A percentile compares a stretch with the other conserved stretches of the same genome.
These are phyloP conservation scores for Wickerhamomyces sp. DNA, from an alignment of 1,139 yeast genomes.

Conservation along the genomic window DNA sequence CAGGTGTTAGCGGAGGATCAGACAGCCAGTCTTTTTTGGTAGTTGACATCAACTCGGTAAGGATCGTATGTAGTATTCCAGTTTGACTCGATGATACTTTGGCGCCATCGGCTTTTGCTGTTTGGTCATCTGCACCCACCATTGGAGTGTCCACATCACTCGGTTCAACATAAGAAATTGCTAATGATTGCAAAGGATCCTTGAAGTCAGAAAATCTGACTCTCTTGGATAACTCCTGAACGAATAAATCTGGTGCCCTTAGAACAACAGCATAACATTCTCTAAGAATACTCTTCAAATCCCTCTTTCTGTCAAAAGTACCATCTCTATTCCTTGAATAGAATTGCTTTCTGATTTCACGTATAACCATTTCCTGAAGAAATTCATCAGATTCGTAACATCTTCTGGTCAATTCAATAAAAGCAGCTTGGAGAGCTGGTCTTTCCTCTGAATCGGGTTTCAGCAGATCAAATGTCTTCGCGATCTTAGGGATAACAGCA, in stretches of 20 bases:
- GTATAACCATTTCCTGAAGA: slow-evolving; percentile 43
- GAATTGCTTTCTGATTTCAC: slow-evolving; percentile 41
- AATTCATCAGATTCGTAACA: slow-evolving; percentile 61
- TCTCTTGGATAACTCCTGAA: slow-evolving; percentile 46
- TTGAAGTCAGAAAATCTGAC: slow-evolving; percentile 46
- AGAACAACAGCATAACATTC: slow-evolving; percentile 53
- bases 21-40: slow-evolving; percentile 48
- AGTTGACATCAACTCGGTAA: slow-evolving; percentile 60
- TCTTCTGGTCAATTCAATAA: slow-evolving; percentile 53
- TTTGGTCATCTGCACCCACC: slow-evolving; percentile 27
- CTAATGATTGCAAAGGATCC: slow-evolving; percentile 30
- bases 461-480: slow-evolving; percentile 28
- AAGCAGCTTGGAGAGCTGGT: slow-evolving; percentile 27
- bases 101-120: slow-evolving; percentile 8
- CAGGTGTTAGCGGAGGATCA: slow-evolving; percentile 26
- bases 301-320: slow-evolving; percentile 32
- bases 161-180: slow-evolving; percentile 23
- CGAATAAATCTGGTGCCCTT: slow-evolving; percentile 53
- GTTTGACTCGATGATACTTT: slow-evolving; percentile 32
- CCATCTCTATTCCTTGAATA: slow-evolving; percentile 27
- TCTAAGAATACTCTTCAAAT: slow-evolving; percentile 47
- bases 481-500: slow-evolving; percentile 31
- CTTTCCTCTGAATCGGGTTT: slow-evolving; percentile 19
- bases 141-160: slow-evolving; percentile 33
- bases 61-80: slow-evolving; percentile 57